A percentile compares a stretch with the other conserved stretches of the same genome.
Evolutionary conservation across 179 eudicot genomes (phyloP).

Genomic region (Camellia oleifera): DNA sequence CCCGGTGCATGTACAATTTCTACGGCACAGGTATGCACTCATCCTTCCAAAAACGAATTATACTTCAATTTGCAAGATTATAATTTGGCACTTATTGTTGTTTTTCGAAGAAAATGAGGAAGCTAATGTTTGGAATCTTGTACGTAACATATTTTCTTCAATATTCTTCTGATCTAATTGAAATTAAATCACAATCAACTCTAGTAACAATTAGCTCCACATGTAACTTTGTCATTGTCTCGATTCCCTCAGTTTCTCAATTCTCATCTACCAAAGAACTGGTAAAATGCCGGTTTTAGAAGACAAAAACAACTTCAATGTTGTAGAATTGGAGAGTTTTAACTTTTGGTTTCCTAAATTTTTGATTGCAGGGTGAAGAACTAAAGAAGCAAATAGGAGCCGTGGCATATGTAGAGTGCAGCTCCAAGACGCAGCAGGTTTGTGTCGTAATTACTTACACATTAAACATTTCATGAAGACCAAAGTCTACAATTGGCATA

Average conservation of each 20-base stretch:
- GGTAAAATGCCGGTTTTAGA: not conserved
- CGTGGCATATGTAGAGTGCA: constrained; percentile 43
- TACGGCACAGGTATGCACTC: constrained; percentile 28
- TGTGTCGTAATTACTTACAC: not conserved
- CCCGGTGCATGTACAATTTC: constrained; percentile 47
- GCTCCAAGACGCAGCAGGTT: constrained; percentile 48
- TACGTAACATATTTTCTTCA: not conserved
- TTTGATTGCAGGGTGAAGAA: constrained; percentile 37
- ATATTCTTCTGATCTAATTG: not conserved
- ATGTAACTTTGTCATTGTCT: no score
- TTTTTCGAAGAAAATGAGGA: not conserved
- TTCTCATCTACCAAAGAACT: not conserved
- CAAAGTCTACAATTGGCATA: not conserved
- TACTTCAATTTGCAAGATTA: not conserved
- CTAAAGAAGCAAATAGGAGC: constrained; percentile 51
- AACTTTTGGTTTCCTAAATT: not conserved
- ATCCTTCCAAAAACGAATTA: not conserved
- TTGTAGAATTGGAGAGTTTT: not conserved
- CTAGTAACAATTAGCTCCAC: not conserved
- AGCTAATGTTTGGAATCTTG: not conserved
- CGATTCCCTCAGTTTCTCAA: no score
- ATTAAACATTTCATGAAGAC: not conserved
- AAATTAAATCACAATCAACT: not conserved
- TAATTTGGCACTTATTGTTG: not conserved
- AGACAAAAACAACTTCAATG: not conserved